Conservation (phyloP, 306 rosid genomes). For the Sophora flavescens region DNA sequence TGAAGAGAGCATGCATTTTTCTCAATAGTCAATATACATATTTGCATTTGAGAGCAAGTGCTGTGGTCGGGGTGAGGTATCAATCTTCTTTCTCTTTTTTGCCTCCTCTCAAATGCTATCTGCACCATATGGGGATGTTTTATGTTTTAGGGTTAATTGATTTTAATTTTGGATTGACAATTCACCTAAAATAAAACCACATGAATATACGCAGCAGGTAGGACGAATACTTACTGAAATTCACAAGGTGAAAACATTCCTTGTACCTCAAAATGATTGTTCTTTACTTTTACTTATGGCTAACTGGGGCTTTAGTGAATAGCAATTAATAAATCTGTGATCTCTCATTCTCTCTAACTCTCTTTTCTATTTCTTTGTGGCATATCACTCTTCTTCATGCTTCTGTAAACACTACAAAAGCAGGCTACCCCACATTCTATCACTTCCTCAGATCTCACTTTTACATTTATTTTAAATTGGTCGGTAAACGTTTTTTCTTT, state of each 20-base stretch:
- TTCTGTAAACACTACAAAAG: not conserved
- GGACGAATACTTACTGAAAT: conserved; percentile 24
- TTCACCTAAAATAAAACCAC: conserved; percentile 17
- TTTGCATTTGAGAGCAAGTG: conserved; percentile 4
- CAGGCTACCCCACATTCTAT: conserved; percentile 5
- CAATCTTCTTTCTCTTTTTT: not conserved
- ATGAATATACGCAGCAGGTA: not conserved
- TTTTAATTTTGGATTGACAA: not conserved
- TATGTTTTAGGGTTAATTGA: not conserved
- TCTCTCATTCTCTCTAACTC: not conserved
- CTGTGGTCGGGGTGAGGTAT: not conserved
- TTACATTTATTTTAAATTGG: no score
- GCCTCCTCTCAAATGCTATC: not conserved
- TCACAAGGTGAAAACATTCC: conserved; percentile 33
- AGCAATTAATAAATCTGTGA: conserved; percentile 10
- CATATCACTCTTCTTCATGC: not conserved
- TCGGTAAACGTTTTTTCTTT: no score
- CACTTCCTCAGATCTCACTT: conserved; percentile 7
- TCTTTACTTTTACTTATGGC: not conserved
- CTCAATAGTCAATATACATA: not conserved
- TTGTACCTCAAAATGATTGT: no score
- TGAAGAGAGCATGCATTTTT: conserved; percentile 7
- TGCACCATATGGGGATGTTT: not conserved
- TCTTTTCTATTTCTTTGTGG: not conserved
- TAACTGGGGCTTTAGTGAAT: conserved; percentile 1